Evolutionary conservation across 495 filamentous ascomycete genomes (phyloP).

Genomic region (Schizothecium vesticola): DNA sequence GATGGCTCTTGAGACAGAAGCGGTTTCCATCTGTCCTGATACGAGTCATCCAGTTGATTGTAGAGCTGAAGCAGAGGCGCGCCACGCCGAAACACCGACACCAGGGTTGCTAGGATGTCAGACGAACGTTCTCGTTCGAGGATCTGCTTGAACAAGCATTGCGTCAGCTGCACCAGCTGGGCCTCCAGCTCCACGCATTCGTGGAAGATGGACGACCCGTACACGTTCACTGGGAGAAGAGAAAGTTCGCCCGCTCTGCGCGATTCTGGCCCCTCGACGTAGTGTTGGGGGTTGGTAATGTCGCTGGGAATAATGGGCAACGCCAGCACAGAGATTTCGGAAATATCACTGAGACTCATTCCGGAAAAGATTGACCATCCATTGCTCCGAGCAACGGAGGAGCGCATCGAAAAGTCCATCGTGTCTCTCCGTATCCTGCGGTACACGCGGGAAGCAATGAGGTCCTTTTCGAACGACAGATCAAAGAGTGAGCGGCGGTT

Average conservation of each 20-base stretch:
- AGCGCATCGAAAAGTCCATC: conserved; percentile 2
- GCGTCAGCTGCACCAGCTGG: background rate
- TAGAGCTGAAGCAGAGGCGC: background rate
- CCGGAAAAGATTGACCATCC: conserved; percentile 1
- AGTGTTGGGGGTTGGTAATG: conserved; percentile 1
- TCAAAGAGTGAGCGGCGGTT: background rate
- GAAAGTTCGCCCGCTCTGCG: background rate
- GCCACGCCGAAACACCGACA: background rate
- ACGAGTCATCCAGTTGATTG: background rate
- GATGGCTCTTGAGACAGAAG: background rate
- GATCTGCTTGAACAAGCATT: background rate
- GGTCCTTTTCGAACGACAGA: background rate
- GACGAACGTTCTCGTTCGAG: background rate
- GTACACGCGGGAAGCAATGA: conserved; percentile 1
- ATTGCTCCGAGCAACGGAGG: background rate
- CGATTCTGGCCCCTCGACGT: background rate
- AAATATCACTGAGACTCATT: background rate
- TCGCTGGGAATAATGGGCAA: background rate
- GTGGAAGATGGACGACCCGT: background rate
- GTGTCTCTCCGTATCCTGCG: background rate
- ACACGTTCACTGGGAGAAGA: background rate
- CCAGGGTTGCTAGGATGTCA: background rate
- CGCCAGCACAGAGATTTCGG: conserved; percentile 4
- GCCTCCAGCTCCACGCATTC: background rate
- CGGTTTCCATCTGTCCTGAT: background rate